Evolutionary conservation across 1,284 basidiomycete genomes (phyloP).

Genomic region (Austroboletus rostrupii): DNA sequence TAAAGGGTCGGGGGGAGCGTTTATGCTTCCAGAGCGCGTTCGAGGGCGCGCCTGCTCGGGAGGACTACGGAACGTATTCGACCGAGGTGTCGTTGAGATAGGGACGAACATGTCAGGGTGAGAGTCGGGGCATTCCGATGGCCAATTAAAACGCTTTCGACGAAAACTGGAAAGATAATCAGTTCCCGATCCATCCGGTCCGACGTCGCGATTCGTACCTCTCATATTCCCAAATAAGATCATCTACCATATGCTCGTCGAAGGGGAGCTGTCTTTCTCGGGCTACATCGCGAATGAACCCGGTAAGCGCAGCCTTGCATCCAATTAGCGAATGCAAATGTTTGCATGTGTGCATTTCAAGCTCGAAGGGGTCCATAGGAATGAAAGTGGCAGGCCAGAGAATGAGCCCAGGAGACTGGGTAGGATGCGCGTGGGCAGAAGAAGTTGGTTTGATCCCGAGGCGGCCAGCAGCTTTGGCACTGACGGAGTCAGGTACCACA

Average conservation of each 20-base stretch:
- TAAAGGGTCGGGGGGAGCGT: conserved; percentile 17
- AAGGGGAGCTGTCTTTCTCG: conserved; percentile 26
- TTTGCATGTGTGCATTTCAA: conserved; percentile 68
- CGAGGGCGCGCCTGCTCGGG: conserved; percentile 15
- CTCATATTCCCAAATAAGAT: conserved; percentile 65
- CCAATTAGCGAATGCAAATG: conserved; percentile 60
- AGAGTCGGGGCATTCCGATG: conserved; percentile 25
- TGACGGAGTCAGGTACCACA: conserved; percentile 31
- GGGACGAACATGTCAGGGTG: conserved; percentile 8
- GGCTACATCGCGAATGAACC: conserved; percentile 41
- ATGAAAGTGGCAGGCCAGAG: conserved; percentile 56
- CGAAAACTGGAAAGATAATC: conserved; percentile 45
- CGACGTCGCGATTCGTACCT: conserved; percentile 39
- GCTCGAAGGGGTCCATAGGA: conserved; percentile 50
- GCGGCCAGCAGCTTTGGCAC: conserved; percentile 40
- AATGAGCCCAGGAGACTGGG: conserved; percentile 50
- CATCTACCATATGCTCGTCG: conserved; percentile 45
- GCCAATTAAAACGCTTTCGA: conserved; percentile 59
- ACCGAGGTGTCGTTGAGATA: conserved; percentile 23
- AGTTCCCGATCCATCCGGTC: conserved; percentile 1
- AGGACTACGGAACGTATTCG: conserved; percentile 18
- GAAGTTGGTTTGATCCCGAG: conserved; percentile 34
- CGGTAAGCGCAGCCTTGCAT: conserved; percentile 53
- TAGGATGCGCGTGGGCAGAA: conserved; percentile 5
- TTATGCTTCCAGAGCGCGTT: conserved; percentile 7